These are phyloP conservation scores for Plenodomus biglobosus DNA, from an alignment of 2,329 filamentous ascomycete species.

Conservation along the genomic window DNA sequence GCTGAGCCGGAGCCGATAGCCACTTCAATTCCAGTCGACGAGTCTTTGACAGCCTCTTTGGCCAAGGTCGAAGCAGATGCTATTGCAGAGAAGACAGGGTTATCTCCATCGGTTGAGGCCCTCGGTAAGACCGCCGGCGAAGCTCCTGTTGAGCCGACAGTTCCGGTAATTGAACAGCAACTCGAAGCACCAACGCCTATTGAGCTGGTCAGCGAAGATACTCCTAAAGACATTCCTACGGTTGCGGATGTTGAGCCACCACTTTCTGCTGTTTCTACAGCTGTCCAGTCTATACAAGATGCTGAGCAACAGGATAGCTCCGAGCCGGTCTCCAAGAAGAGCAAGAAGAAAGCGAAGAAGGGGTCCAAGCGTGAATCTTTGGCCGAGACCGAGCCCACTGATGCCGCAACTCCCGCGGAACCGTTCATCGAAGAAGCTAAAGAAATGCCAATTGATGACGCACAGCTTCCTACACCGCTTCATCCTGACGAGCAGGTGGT, in stretches of 20 bases:
- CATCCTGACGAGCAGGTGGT: constrained; percentile 1
- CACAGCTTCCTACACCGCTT: constrained; percentile 1
- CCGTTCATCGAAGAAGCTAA: constrained; percentile 7
- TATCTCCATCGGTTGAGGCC: neutral
- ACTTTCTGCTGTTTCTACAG: neutral
- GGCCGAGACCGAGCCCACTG: constrained; percentile 4
- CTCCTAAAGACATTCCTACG: neutral
- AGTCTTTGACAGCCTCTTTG: neutral
- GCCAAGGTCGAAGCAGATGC: neutral
- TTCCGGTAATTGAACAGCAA: neutral
- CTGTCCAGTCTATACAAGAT: neutral
- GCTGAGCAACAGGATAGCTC: neutral
- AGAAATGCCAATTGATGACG: constrained; percentile 1
- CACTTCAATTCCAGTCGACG: constrained; percentile 1
- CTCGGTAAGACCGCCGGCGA: neutral
- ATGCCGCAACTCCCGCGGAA: constrained; percentile 2
- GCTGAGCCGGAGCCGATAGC: neutral
- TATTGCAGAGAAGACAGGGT: neutral
- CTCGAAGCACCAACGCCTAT: neutral
- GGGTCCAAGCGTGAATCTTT: constrained; percentile 11
- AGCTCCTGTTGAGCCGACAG: neutral
- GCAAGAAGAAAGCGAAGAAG: constrained; percentile 16
- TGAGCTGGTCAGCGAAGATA: neutral
- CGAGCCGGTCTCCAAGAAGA: constrained; percentile 14
- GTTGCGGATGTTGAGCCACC: neutral